These are phyloP conservation scores for Panaeolus cyanescens DNA, from an alignment of 768 basidiomycete genomes.

Conservation along the genomic window DNA sequence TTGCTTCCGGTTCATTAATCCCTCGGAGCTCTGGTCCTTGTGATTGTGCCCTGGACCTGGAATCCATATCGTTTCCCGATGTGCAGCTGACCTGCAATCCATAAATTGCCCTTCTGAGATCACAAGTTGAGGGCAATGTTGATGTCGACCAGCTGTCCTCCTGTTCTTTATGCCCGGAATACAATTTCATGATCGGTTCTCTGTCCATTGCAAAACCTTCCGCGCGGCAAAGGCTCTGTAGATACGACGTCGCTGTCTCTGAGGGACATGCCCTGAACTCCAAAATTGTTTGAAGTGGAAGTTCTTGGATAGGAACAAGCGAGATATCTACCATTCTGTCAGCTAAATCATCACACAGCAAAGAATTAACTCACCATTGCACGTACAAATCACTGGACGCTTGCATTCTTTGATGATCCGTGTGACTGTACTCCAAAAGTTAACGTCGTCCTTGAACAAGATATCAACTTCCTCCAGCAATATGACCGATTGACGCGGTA, in stretches of 20 bases:
- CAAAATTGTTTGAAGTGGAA: slow-evolving; percentile 78
- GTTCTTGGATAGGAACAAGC: slow-evolving; percentile 67
- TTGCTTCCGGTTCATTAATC: not conserved
- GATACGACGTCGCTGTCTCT: slow-evolving; percentile 61
- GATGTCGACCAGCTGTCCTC: slow-evolving; percentile 12
- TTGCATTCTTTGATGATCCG: slow-evolving; percentile 81
- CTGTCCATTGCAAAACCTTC: slow-evolving; percentile 54
- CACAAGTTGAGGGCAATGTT: slow-evolving; percentile 35
- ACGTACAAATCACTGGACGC: slow-evolving; percentile 91
- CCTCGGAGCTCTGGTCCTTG: slow-evolving; percentile 2
- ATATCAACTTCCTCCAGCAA: slow-evolving; percentile 96
- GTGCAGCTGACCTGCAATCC: slow-evolving; percentile 58
- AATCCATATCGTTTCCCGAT: slow-evolving; percentile 7
- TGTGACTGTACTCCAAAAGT: slow-evolving; percentile 84
- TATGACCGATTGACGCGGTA: slow-evolving; percentile 81
- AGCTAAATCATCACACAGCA: slow-evolving; percentile 14
- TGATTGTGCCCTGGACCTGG: not conserved
- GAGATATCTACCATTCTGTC: slow-evolving; percentile 54
- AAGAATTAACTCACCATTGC: slow-evolving; percentile 70
- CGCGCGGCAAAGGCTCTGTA: slow-evolving; percentile 59
- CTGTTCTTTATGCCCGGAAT: slow-evolving; percentile 31
- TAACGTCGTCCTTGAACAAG: slow-evolving; percentile 81
- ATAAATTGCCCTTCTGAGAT: slow-evolving; percentile 69
- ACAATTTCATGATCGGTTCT: slow-evolving; percentile 45
- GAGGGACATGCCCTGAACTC: slow-evolving; percentile 62